Percentiles rank a stretch among this genome's conserved stretches.
Evolutionary conservation across 371 early-diverging fungal genomes (phyloP).

Genomic region (Capillidium rhysosporum): DNA sequence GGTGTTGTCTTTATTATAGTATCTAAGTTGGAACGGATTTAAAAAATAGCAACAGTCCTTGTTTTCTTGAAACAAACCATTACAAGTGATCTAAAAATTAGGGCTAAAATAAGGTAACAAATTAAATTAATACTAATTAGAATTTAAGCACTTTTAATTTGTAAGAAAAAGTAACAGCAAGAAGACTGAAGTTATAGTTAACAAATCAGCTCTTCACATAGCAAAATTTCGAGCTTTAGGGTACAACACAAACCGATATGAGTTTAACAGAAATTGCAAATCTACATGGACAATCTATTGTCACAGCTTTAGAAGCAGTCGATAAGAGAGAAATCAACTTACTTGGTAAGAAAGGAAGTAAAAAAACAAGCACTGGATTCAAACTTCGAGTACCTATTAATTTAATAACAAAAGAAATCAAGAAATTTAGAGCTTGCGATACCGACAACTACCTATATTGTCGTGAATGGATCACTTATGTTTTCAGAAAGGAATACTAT

Average conservation of each 20-base stretch:
- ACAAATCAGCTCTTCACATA: too few species aligned
- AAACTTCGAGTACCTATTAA: slow-evolving; percentile 18
- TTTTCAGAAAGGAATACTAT: slow-evolving; percentile 40
- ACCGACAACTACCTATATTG: slow-evolving; percentile 53
- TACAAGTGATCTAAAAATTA: too few species aligned
- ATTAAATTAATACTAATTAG: too few species aligned
- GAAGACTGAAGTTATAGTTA: too few species aligned
- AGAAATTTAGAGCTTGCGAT: slow-evolving; percentile 54
- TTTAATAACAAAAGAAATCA: slow-evolving; percentile 44
- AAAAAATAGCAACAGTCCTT: too few species aligned
- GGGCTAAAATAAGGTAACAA: too few species aligned
- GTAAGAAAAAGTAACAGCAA: too few species aligned
- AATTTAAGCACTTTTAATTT: too few species aligned
- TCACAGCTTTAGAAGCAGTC: neutral
- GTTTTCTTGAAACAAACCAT: too few species aligned
- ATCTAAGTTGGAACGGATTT: too few species aligned
- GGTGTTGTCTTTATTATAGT: too few species aligned
- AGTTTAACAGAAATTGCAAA: slow-evolving; percentile 2
- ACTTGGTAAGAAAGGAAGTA: neutral
- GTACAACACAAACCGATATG: neutral
- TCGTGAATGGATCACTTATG: slow-evolving; percentile 65
- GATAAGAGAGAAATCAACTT: neutral
- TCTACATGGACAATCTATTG: slow-evolving; percentile 3
- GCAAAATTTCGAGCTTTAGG: too few species aligned
- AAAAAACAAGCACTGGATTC: neutral